phyloP scores from a whole-genome alignment of 345 rosid genomes.

The Salix koriyanagi region DNA sequence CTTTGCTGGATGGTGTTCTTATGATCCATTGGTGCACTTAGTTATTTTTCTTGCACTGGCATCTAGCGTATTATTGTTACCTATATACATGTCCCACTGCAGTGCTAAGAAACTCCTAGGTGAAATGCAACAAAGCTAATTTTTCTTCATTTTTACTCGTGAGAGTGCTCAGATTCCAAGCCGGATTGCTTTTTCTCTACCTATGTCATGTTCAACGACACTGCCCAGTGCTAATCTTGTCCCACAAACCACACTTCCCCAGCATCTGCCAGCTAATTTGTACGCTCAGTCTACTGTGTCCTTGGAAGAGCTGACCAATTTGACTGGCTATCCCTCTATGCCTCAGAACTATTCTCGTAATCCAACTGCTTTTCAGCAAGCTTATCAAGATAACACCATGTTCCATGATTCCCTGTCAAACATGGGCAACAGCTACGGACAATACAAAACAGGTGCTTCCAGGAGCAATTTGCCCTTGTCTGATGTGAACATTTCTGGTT shows the following conservation, averaged over 20 bases:
- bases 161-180: slow-evolving; percentile 20
- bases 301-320: slow-evolving; percentile 6
- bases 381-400: slow-evolving; percentile 15
- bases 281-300: slow-evolving; percentile 15
- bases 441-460: slow-evolving; percentile 9
- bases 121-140: background rate
- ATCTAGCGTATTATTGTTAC: background rate
- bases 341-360: slow-evolving; percentile 16
- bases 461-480: slow-evolving; percentile 22
- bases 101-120: background rate
- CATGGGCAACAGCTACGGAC: slow-evolving; percentile 18
- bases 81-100: background rate
- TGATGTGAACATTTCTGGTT: slow-evolving; percentile 14
- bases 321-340: slow-evolving; percentile 18
- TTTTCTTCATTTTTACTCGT: background rate
- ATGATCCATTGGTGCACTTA: background rate
- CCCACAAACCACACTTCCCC: slow-evolving; percentile 10
- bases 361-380: slow-evolving; percentile 25
- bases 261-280: slow-evolving; percentile 11
- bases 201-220: slow-evolving; percentile 12
- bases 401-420: slow-evolving; percentile 26
- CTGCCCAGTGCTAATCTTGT: slow-evolving; percentile 14
- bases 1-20: background rate
- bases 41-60: background rate
- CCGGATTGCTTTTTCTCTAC: slow-evolving; percentile 18